A percentile compares a stretch with the other conserved stretches of the same genome.
Evolutionary conservation across 2,329 filamentous ascomycete genomes (phyloP).

Genomic region (Arthroderma sp.): DNA sequence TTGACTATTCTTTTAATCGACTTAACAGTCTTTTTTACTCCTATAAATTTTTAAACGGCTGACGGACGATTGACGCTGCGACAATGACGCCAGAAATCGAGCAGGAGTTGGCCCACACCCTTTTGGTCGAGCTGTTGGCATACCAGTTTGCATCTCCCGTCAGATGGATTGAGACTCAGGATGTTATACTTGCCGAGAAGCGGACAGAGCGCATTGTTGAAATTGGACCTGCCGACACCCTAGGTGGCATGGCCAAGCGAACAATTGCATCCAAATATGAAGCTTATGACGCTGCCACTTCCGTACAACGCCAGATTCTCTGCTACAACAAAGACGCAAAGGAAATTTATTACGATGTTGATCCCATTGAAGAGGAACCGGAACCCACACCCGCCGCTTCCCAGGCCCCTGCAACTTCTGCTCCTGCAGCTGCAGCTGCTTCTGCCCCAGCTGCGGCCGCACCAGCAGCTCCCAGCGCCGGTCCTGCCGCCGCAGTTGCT

Average conservation of each 20-base stretch:
- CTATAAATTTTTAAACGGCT: too few relatives aligned
- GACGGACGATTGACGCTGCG: conserved; percentile 10
- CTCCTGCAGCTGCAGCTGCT: conserved; percentile 32
- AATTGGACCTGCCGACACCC: conserved; percentile 88
- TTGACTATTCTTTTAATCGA: too few relatives aligned
- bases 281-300: conserved; percentile 93
- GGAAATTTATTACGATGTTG: conserved; percentile 98
- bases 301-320: conserved; percentile 89
- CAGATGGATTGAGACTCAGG: conserved; percentile 99
- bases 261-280: conserved; percentile 96
- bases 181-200: conserved; percentile 96
- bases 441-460: conserved; percentile 43
- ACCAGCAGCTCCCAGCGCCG: conserved; percentile 53
- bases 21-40: too few relatives aligned
- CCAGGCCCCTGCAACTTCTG: conserved; percentile 25
- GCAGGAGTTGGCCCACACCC: conserved; percentile 96
- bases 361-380: conserved; percentile 83
- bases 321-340: conserved; percentile 99
- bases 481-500: conserved; percentile 72
- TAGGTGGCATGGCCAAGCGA: conserved; percentile 93
- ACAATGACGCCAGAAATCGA: conserved; percentile 96
- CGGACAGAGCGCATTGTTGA: conserved; percentile 95
- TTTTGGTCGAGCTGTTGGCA: conserved; percentile 95
- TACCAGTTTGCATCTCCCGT: conserved; percentile 99
- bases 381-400: conserved; percentile 38